These are phyloP conservation scores for Hymenoscyphus albidus DNA, from an alignment of 2,329 filamentous ascomycete species.

Conservation along the genomic window DNA sequence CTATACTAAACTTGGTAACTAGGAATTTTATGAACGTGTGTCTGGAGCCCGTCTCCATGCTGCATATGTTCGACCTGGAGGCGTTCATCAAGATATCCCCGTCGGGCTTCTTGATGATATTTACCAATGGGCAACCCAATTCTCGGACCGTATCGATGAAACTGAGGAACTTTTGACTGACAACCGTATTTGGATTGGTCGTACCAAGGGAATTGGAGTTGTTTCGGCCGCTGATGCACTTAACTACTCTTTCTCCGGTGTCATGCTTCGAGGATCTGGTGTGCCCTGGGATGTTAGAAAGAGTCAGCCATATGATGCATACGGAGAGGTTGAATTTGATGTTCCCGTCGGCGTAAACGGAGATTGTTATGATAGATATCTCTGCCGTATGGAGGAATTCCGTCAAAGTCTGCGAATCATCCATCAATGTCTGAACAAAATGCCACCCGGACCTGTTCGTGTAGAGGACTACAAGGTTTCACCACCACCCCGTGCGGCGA, in stretches of 20 bases:
- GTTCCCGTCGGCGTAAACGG: slow-evolving; percentile 94
- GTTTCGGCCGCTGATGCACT: slow-evolving; percentile 90
- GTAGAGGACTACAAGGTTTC: slow-evolving; percentile 99
- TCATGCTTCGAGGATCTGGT: slow-evolving; percentile 96
- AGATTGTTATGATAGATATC: slow-evolving; percentile 98
- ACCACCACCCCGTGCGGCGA: slow-evolving; percentile 89
- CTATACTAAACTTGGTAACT: slow-evolving; percentile 23
- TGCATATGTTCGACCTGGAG: slow-evolving; percentile 93
- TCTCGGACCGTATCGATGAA: slow-evolving; percentile 96
- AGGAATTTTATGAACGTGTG: slow-evolving; percentile 99
- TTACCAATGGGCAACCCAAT: slow-evolving; percentile 99
- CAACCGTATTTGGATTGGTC: slow-evolving; percentile 98
- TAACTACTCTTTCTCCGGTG: slow-evolving; percentile 93
- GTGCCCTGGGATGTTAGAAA: slow-evolving; percentile 96
- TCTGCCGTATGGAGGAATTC: slow-evolving; percentile 99
- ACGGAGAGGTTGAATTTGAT: slow-evolving; percentile 97
- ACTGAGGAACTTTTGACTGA: slow-evolving; percentile 98
- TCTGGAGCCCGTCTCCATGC: slow-evolving; percentile 96
- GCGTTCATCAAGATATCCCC: slow-evolving; percentile 93
- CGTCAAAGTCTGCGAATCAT: slow-evolving; percentile 97
- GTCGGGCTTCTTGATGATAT: slow-evolving; percentile 95
- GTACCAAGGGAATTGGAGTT: slow-evolving; percentile 87
- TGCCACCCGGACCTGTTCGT: slow-evolving; percentile 89
- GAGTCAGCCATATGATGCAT: slow-evolving; percentile 94
- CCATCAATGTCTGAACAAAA: slow-evolving; percentile 98